Percentiles rank a stretch among this genome's conserved stretches.
Evolutionary conservation across 2,329 filamentous ascomycete genomes (phyloP).

Genomic region (Blastomyces silverae): DNA sequence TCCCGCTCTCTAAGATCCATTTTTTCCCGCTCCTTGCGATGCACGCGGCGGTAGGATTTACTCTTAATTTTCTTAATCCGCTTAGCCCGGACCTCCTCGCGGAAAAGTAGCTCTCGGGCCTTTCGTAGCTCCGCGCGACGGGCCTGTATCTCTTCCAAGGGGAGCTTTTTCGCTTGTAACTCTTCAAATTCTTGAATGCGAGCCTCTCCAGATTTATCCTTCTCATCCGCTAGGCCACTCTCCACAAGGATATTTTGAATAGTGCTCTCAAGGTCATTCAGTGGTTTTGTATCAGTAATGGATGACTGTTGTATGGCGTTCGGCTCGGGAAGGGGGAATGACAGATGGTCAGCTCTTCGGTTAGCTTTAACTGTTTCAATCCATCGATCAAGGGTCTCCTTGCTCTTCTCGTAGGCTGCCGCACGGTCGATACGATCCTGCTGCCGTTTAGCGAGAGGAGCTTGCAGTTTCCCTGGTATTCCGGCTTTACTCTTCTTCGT

Average conservation of each 20-base stretch:
- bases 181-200: slow-evolving; percentile 63
- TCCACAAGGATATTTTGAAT: slow-evolving; percentile 87
- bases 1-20: slow-evolving; percentile 52
- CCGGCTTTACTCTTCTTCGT: slow-evolving; percentile 46
- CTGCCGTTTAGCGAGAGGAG: slow-evolving; percentile 75
- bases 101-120: slow-evolving; percentile 75
- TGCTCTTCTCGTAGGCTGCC: slow-evolving; percentile 83
- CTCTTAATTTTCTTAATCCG: slow-evolving; percentile 99
- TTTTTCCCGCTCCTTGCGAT: slow-evolving; percentile 68
- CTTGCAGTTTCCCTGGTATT: slow-evolving; percentile 64
- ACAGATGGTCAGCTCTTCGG: slow-evolving; percentile 79
- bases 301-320: slow-evolving; percentile 53
- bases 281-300: slow-evolving; percentile 53
- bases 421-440: slow-evolving; percentile 77
- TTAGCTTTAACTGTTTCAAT: slow-evolving; percentile 93
- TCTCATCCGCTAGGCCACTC: slow-evolving; percentile 61
- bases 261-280: slow-evolving; percentile 74
- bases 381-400: slow-evolving; percentile 85
- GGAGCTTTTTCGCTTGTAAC: slow-evolving; percentile 63
- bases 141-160: slow-evolving; percentile 64
- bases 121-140: slow-evolving; percentile 67
- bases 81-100: slow-evolving; percentile 80
- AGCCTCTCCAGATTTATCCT: slow-evolving; percentile 55
- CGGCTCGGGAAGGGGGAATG: slow-evolving; percentile 75
- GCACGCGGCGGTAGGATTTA: slow-evolving; percentile 86